Evolutionary conservation across 225 moss, liverwort and hornwort genomes (phyloP).

Genomic region (Bryum argenteum): DNA sequence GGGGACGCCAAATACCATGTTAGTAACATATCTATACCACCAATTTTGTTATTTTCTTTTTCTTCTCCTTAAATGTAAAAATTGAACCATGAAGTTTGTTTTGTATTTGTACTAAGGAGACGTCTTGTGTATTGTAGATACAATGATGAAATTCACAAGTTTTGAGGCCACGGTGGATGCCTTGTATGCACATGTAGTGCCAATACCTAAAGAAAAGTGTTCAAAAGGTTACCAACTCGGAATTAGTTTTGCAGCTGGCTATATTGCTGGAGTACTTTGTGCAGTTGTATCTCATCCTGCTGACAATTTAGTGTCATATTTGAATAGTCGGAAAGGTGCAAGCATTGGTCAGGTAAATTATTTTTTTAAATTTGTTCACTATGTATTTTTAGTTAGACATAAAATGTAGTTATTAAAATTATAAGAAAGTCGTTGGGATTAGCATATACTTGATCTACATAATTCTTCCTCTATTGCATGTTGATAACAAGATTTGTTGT

Average conservation of each 20-base stretch:
- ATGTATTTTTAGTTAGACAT: background rate
- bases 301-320: slow-evolving; percentile 90
- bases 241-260: slow-evolving; percentile 83
- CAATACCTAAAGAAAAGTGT: slow-evolving; percentile 69
- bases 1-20: slow-evolving; percentile 99
- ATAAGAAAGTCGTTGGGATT: too few species aligned
- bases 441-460: too few species aligned
- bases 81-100: too few species aligned
- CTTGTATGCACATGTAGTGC: slow-evolving; percentile 72
- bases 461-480: too few species aligned
- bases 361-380: background rate
- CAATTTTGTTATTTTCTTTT: background rate
- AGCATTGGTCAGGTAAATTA: slow-evolving; percentile 62
- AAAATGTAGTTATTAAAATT: too few species aligned
- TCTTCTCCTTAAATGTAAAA: too few species aligned
- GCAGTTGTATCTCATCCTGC: slow-evolving; percentile 91
- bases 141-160: slow-evolving; percentile 96
- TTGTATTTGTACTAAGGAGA: too few species aligned
- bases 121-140: slow-evolving; percentile 43
- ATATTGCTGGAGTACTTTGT: slow-evolving; percentile 88
- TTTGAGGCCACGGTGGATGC: slow-evolving; percentile 84
- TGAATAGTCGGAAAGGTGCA: slow-evolving; percentile 77
- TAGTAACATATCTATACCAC: background rate
- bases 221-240: slow-evolving; percentile 77
- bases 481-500: too few species aligned